phyloP scores from a whole-genome alignment of 2,329 filamentous ascomycete genomes.

The Scleromitrula shiraiana region DNA sequence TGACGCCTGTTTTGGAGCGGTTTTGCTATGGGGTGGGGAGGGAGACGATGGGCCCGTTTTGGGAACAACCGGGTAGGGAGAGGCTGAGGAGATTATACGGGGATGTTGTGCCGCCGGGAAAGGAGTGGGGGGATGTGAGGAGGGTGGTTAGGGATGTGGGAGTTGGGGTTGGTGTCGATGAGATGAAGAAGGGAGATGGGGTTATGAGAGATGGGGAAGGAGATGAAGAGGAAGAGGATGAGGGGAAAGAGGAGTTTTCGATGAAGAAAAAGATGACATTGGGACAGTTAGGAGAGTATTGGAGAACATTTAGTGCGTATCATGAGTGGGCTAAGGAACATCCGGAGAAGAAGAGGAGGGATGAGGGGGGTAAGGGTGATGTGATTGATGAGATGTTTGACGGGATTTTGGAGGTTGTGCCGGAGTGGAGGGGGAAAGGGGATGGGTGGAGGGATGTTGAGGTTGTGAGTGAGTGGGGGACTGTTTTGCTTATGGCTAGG shows the following conservation, averaged over 20 bases:
- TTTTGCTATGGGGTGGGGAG: constrained; percentile 47
- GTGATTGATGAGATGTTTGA: constrained; percentile 56
- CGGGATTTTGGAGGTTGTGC: constrained; percentile 45
- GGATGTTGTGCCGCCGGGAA: constrained; percentile 43
- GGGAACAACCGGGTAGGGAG: constrained; percentile 52
- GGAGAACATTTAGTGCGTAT: constrained; percentile 52
- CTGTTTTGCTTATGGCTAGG: constrained; percentile 49
- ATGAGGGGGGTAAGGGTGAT: constrained; percentile 50
- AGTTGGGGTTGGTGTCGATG: constrained; percentile 40
- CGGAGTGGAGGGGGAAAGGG: constrained; percentile 40
- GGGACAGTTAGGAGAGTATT: constrained; percentile 52
- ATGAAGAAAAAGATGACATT: constrained; percentile 46
- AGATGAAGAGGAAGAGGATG: too few species aligned
- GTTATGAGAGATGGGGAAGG: constrained; percentile 33
- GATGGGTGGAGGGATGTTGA: constrained; percentile 46
- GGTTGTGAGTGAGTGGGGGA: constrained; percentile 54
- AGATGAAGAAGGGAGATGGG: constrained; percentile 23
- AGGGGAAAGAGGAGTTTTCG: too few species aligned
- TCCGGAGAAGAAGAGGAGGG: constrained; percentile 40
- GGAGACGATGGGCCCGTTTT: constrained; percentile 48
- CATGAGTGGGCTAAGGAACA: constrained; percentile 50
- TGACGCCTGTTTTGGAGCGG: constrained; percentile 44
- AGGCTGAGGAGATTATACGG: constrained; percentile 45
- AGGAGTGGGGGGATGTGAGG: constrained; percentile 44
- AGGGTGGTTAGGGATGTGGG: constrained; percentile 51